A percentile compares a stretch with the other conserved stretches of the same genome.
Evolutionary conservation across 2,329 filamentous ascomycete genomes (phyloP).

Genomic region (Aspergillus sp.): DNA sequence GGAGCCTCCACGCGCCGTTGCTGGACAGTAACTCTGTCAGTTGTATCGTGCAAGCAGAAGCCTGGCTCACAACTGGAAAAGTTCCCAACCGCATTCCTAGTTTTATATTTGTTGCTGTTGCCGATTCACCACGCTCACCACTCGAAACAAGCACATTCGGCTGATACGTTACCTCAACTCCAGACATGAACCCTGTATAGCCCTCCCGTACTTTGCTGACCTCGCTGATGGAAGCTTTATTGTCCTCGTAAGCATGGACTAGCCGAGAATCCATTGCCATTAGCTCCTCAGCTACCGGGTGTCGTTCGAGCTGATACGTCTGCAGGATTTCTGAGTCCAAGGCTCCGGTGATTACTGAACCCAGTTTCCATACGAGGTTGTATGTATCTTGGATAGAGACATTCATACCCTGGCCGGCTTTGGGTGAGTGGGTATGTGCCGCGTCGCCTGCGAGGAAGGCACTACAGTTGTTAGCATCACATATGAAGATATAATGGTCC

Average conservation of each 20-base stretch:
- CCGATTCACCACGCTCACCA: background rate
- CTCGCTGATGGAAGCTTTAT: background rate
- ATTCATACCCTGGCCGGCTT: conserved; percentile 5
- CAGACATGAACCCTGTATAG: conserved; percentile 8
- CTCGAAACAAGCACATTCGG: conserved; percentile 2
- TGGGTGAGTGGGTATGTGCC: background rate
- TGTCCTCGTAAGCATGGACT: conserved; percentile 2
- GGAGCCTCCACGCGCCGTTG: conserved; percentile 19
- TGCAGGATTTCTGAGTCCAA: conserved; percentile 44
- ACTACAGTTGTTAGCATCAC: background rate
- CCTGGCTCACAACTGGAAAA: conserved; percentile 10
- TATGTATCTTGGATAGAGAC: conserved; percentile 2
- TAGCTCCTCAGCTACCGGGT: conserved; percentile 63
- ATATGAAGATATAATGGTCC: background rate
- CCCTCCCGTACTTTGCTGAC: background rate
- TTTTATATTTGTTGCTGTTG: conserved; percentile 7
- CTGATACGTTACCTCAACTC: conserved; percentile 6
- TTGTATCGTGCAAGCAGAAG: conserved; percentile 7
- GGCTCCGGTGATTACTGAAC: conserved; percentile 45
- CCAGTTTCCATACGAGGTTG: conserved; percentile 43
- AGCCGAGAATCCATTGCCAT: conserved; percentile 58
- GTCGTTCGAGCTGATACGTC: conserved; percentile 56
- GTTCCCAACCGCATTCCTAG: conserved; percentile 18
- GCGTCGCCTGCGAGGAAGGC: conserved; percentile 3
- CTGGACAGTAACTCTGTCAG: conserved; percentile 11